These are phyloP conservation scores for Mycena kentingensis DNA, from an alignment of 768 basidiomycete genomes.

Conservation along the genomic window DNA sequence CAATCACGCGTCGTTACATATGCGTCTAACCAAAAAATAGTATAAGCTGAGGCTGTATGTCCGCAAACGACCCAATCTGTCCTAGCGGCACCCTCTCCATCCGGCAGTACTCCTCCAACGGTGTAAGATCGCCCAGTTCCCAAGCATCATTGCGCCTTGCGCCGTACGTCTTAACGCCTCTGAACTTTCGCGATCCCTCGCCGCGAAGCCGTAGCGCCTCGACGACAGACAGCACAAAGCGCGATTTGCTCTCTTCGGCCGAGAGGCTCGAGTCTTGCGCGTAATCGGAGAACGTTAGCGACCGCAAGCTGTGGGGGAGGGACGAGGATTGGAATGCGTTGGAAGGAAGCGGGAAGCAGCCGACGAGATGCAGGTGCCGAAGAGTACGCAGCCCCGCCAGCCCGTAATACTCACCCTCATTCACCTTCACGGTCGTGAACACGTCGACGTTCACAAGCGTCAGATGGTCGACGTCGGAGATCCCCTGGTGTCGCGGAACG, in stretches of 20 bases:
- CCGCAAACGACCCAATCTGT: constrained; percentile 8
- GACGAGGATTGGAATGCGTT: constrained; percentile 10
- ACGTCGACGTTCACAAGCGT: constrained; percentile 9
- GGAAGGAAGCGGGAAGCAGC: not conserved
- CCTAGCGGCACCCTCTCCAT: constrained; percentile 7
- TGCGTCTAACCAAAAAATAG: constrained; percentile 2
- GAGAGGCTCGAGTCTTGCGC: constrained; percentile 3
- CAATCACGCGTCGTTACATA: not conserved
- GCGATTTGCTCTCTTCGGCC: constrained; percentile 8
- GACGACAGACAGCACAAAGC: constrained; percentile 6
- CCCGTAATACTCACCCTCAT: not conserved
- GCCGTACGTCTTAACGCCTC: constrained; percentile 14
- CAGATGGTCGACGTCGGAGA: constrained; percentile 10
- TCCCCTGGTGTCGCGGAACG: constrained; percentile 1
- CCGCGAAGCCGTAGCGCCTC: constrained; percentile 1
- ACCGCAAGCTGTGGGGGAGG: constrained; percentile 10
- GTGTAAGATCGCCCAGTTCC: constrained; percentile 14
- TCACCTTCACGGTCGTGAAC: not conserved
- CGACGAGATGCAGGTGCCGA: constrained; percentile 14
- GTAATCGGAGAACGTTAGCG: constrained; percentile 18
- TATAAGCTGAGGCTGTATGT: constrained; percentile 15
- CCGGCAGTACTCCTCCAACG: not conserved
- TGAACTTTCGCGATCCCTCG: not conserved
- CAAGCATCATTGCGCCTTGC: constrained; percentile 10
- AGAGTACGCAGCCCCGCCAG: constrained; percentile 2